Conservation (phyloP, 2,329 filamentous ascomycete species). For the Lasiodiplodia citricola region DNA sequence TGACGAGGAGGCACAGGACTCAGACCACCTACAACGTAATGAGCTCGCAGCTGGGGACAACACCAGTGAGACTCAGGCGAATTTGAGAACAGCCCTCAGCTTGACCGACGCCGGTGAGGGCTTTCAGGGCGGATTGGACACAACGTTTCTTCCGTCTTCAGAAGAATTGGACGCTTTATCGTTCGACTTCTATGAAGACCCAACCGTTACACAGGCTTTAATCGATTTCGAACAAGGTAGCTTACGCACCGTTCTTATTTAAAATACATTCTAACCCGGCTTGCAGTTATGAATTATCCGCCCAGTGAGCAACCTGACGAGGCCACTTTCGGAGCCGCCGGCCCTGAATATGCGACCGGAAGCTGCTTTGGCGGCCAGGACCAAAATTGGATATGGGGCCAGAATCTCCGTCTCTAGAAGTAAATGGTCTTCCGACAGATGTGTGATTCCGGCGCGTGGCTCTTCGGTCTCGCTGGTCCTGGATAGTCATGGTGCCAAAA, state of each 20-base stretch:
- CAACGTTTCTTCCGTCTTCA: background rate
- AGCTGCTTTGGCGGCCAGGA: constrained; percentile 8
- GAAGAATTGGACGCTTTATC: background rate
- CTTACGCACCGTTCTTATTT: background rate
- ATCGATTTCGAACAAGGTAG: constrained; percentile 14
- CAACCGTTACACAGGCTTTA: background rate
- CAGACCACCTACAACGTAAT: no score
- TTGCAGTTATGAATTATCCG: background rate
- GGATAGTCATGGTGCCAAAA: no score
- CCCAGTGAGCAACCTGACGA: background rate
- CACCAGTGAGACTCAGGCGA: no score
- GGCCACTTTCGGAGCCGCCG: background rate
- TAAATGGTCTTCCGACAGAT: no score
- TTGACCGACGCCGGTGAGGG: no score
- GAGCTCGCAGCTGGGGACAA: no score
- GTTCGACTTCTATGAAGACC: background rate
- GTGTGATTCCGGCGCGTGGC: no score
- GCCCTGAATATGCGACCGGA: background rate
- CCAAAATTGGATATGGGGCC: constrained; percentile 10
- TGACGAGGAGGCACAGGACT: no score
- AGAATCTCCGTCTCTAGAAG: background rate
- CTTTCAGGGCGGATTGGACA: no score
- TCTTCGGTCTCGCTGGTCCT: no score
- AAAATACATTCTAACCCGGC: background rate
- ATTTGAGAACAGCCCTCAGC: no score